Conservation (phyloP, 176 grass and related monocot species). For the Juncus effusus region DNA sequence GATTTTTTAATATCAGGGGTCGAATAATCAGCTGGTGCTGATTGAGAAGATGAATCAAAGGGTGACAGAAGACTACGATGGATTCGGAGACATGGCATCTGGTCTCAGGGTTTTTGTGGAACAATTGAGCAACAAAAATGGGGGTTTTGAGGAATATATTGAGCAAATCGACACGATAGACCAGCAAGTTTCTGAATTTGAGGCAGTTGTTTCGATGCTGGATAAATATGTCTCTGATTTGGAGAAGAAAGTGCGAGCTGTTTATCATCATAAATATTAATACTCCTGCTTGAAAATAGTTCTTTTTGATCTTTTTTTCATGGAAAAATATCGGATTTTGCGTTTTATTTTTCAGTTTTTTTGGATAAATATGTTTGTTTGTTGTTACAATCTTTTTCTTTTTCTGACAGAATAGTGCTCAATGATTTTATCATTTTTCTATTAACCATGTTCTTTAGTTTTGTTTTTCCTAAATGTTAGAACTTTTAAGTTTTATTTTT, state of each 20-base stretch:
- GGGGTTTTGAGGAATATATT: slow-evolving; percentile 56
- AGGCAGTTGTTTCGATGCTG: slow-evolving; percentile 83
- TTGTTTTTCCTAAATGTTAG: too few relatives aligned
- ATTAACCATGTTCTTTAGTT: too few relatives aligned
- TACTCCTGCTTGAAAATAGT: neutral
- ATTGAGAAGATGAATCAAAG: slow-evolving; percentile 80
- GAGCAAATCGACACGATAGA: slow-evolving; percentile 73
- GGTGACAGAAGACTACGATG: slow-evolving; percentile 62
- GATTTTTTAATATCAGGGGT: slow-evolving; percentile 47
- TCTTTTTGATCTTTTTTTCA: neutral
- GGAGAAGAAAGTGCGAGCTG: slow-evolving; percentile 76
- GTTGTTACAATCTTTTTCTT: too few relatives aligned
- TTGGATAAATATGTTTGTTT: too few relatives aligned
- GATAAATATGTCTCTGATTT: slow-evolving; percentile 70
- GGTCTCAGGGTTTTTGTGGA: slow-evolving; percentile 90
- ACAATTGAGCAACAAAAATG: slow-evolving; percentile 73
- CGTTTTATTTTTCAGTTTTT: too few relatives aligned
- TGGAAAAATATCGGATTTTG: too few relatives aligned
- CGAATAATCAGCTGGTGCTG: slow-evolving; percentile 63
- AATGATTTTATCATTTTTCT: too few relatives aligned
- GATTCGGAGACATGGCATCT: slow-evolving; percentile 68
- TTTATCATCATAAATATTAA: slow-evolving; percentile 36
- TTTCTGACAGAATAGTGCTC: too few relatives aligned
- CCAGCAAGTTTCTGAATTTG: slow-evolving; percentile 78
- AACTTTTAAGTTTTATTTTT: too few relatives aligned